Conservation (phyloP, 2,329 filamentous ascomycete species). For the Grosmannia penicillata region DNA sequence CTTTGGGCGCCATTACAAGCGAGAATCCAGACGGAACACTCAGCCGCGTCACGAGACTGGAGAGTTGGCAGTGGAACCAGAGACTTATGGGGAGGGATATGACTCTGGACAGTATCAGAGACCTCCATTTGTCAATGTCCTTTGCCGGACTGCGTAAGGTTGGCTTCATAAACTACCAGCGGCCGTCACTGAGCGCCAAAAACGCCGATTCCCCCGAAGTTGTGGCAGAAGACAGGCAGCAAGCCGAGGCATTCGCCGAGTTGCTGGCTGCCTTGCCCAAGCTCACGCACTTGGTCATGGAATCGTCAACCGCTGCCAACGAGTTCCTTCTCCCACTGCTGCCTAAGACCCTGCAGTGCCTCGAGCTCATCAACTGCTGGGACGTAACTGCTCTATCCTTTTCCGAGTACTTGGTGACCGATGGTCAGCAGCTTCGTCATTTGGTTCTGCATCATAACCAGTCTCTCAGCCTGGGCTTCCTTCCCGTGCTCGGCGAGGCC, state of each 20-base stretch:
- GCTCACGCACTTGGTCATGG: constrained; percentile 55
- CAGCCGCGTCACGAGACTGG: constrained; percentile 16
- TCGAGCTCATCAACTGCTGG: constrained; percentile 70
- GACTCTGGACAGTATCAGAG: constrained; percentile 31
- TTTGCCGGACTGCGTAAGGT: constrained; percentile 43
- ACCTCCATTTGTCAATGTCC: constrained; percentile 36
- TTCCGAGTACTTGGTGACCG: constrained; percentile 45
- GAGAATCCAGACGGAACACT: not conserved
- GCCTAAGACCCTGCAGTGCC: constrained; percentile 47
- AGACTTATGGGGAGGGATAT: constrained; percentile 32
- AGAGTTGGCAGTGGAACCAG: constrained; percentile 48
- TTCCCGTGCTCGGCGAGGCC: constrained; percentile 45
- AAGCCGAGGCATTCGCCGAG: constrained; percentile 25
- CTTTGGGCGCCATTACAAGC: constrained; percentile 33
- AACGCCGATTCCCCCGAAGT: constrained; percentile 28
- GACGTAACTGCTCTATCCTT: constrained; percentile 56
- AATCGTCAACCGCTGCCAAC: constrained; percentile 60
- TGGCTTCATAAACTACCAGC: constrained; percentile 49
- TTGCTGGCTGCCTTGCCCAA: constrained; percentile 38
- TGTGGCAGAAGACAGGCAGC: constrained; percentile 17
- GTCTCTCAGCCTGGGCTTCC: constrained; percentile 60
- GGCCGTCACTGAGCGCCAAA: constrained; percentile 30
- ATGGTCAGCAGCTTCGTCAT: constrained; percentile 51
- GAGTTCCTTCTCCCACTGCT: constrained; percentile 52
- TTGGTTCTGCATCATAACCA: constrained; percentile 68